phyloP scores from a whole-genome alignment of 768 basidiomycete genomes.

The Trametes elegans region DNA sequence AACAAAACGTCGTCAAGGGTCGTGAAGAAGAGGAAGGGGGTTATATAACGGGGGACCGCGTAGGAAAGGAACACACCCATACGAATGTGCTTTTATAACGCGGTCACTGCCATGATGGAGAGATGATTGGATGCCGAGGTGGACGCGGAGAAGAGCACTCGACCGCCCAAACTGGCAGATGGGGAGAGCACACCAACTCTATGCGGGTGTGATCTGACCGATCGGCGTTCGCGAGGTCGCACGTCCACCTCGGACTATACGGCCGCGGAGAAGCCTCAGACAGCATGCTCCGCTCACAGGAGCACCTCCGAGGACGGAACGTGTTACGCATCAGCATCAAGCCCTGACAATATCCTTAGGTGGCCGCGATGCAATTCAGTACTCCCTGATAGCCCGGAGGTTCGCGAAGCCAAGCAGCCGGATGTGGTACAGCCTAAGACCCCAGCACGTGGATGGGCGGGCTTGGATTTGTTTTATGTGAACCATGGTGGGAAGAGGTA shows the following conservation, averaged over 20 bases:
- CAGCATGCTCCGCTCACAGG: not conserved
- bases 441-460: not conserved
- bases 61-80: not conserved
- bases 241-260: not conserved
- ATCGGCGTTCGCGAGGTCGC: constrained; percentile 1
- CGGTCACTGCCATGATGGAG: not conserved
- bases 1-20: constrained; percentile 4
- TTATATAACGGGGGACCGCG: not conserved
- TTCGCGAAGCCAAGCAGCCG: no score
- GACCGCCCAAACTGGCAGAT: not conserved
- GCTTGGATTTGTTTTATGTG: not conserved
- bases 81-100: constrained; percentile 1
- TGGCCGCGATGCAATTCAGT: no score
- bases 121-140: constrained; percentile 4
- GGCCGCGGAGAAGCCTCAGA: not conserved
- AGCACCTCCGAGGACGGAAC: no score
- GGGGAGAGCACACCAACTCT: not conserved
- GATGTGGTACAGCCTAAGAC: no score
- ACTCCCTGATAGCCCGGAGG: no score
- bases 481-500: no score
- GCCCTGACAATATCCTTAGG: no score
- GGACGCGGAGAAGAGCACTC: not conserved
- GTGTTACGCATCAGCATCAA: no score
- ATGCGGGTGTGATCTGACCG: not conserved
- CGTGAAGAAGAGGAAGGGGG: constrained; percentile 4